Conservation (phyloP, 1,284 basidiomycete genomes). For the Wolfiporia cocos region DNA sequence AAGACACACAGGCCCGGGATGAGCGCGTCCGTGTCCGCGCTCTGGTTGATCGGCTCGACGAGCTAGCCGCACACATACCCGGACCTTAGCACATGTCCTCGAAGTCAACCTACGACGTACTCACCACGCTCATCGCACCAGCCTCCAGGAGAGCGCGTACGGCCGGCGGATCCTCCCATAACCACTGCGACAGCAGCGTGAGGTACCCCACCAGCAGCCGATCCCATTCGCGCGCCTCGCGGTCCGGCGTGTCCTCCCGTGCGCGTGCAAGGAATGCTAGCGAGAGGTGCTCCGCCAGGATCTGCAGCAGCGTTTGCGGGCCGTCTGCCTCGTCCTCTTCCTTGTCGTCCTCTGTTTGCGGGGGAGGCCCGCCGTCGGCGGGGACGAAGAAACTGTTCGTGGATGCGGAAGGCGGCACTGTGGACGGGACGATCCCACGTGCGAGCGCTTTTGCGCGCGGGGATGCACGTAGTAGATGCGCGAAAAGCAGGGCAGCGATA, state of each 20-base stretch:
- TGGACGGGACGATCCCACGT: slow-evolving; percentile 54
- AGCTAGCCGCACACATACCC: slow-evolving; percentile 41
- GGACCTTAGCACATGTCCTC: neutral
- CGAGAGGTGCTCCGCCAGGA: slow-evolving; percentile 69
- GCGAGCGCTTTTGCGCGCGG: slow-evolving; percentile 77
- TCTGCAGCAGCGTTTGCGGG: slow-evolving; percentile 63
- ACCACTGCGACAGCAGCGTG: slow-evolving; percentile 81
- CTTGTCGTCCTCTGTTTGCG: slow-evolving; percentile 13
- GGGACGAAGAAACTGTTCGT: slow-evolving; percentile 59
- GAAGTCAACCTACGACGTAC: slow-evolving; percentile 28
- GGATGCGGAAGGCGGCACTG: slow-evolving; percentile 24
- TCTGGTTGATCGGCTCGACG: slow-evolving; percentile 92
- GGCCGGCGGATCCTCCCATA: slow-evolving; percentile 92
- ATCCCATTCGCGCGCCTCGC: slow-evolving; percentile 81
- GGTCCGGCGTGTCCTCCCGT: slow-evolving; percentile 60
- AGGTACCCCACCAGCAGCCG: slow-evolving; percentile 86
- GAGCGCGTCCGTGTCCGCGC: slow-evolving; percentile 78
- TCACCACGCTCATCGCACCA: slow-evolving; percentile 84
- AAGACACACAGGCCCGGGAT: slow-evolving; percentile 92
- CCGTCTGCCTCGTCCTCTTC: slow-evolving; percentile 45
- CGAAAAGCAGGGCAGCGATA: slow-evolving; percentile 62
- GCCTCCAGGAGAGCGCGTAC: slow-evolving; percentile 89
- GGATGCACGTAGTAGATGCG: slow-evolving; percentile 62
- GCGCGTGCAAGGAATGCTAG: slow-evolving; percentile 63
- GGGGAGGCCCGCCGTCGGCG: slow-evolving; percentile 47